These are phyloP conservation scores for Aspergillus jensenii DNA, from an alignment of 2,329 filamentous ascomycete genomes.

Conservation along the genomic window DNA sequence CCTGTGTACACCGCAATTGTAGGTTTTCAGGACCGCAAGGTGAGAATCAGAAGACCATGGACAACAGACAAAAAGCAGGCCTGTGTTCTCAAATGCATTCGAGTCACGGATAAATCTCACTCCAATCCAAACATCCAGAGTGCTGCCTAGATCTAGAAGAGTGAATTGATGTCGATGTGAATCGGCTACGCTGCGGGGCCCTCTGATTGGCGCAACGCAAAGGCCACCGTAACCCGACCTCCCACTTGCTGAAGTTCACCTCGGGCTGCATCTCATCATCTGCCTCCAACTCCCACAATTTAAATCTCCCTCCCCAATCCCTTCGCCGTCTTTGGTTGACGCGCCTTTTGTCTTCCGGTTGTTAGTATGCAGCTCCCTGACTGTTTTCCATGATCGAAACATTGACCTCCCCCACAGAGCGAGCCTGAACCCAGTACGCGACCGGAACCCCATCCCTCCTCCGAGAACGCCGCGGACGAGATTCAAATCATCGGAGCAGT, in stretches of 20 bases:
- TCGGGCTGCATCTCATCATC: conserved; percentile 16
- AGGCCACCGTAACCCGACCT: conserved; percentile 36
- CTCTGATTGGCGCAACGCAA: conserved; percentile 38
- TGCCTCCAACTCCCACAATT: conserved; percentile 12
- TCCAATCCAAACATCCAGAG: too few species aligned
- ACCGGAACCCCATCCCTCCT: conserved; percentile 10
- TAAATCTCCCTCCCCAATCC: neutral
- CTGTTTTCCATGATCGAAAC: conserved; percentile 12
- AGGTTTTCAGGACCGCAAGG: too few species aligned
- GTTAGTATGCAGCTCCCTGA: conserved; percentile 20
- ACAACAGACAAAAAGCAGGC: too few species aligned
- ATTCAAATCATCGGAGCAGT: neutral
- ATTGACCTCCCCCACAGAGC: conserved; percentile 23
- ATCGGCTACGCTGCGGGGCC: conserved; percentile 22
- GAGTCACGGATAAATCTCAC: too few species aligned
- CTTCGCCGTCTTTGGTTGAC: neutral
- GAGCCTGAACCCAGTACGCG: conserved; percentile 21
- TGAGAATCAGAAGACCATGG: too few species aligned
- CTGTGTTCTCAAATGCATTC: too few species aligned
- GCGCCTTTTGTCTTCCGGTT: conserved; percentile 5
- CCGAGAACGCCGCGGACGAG: conserved; percentile 1
- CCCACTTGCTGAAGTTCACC: neutral
- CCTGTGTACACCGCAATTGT: too few species aligned
- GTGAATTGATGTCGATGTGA: neutral
- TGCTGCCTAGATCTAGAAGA: too few species aligned